Evolutionary conservation across 2,329 filamentous ascomycete species (phyloP).

Genomic region (Orbilia blumenaviensis): DNA sequence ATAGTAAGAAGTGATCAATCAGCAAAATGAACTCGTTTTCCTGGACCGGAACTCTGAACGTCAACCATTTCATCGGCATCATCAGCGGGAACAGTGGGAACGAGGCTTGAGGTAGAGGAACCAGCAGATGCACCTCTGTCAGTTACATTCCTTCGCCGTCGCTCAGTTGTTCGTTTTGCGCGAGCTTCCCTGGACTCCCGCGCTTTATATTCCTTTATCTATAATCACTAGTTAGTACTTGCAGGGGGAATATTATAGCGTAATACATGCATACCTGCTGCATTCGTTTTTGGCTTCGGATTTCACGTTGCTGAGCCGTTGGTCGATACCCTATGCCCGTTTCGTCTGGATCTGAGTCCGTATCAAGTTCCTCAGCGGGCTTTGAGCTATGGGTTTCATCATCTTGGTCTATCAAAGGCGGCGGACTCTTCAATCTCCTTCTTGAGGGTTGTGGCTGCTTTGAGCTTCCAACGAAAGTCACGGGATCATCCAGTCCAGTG

Average conservation of each 20-base stretch:
- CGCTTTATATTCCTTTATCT: slow-evolving; percentile 57
- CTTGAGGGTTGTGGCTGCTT: slow-evolving; percentile 14
- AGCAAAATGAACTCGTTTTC: slow-evolving; percentile 55
- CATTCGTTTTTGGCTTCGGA: slow-evolving; percentile 56
- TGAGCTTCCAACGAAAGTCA: slow-evolving; percentile 37
- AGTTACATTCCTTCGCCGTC: slow-evolving; percentile 55
- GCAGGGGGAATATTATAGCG: not conserved
- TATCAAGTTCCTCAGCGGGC: slow-evolving; percentile 40
- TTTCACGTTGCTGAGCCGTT: slow-evolving; percentile 55
- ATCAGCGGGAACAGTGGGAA: slow-evolving; percentile 1
- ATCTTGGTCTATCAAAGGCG: slow-evolving; percentile 34
- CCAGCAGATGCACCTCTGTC: slow-evolving; percentile 37
- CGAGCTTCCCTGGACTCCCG: slow-evolving; percentile 57
- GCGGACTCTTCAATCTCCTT: slow-evolving; percentile 54
- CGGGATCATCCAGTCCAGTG: not conserved
- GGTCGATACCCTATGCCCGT: slow-evolving; percentile 55
- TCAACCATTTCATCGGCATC: slow-evolving; percentile 52
- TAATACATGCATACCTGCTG: slow-evolving; percentile 55
- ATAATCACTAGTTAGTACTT: not conserved
- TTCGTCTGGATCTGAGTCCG: slow-evolving; percentile 54
- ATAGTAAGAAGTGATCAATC: slow-evolving; percentile 17
- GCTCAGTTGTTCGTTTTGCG: slow-evolving; percentile 55
- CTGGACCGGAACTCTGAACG: slow-evolving; percentile 26
- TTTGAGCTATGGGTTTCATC: slow-evolving; percentile 17
- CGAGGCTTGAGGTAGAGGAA: slow-evolving; percentile 33